Conservation (phyloP, 2,329 filamentous ascomycete species). For the Diplodia intermedia region DNA sequence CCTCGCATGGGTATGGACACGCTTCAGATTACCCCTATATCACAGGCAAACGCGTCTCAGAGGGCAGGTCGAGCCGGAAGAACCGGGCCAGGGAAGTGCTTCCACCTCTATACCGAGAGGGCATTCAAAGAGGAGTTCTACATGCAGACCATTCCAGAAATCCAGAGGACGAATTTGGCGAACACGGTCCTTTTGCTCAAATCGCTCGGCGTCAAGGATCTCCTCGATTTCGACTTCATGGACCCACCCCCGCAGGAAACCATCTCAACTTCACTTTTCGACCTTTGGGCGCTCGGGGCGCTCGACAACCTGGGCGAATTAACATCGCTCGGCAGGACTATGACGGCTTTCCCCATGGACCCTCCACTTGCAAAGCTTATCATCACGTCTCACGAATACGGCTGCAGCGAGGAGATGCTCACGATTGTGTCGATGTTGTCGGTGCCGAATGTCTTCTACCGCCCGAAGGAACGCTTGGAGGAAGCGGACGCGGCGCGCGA, state of each 20-base stretch:
- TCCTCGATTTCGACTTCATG: constrained; percentile 99
- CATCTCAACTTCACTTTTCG: constrained; percentile 95
- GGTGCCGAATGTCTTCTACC: constrained; percentile 95
- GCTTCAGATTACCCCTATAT: constrained; percentile 95
- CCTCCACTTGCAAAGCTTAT: constrained; percentile 93
- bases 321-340: constrained; percentile 83
- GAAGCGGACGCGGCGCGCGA: constrained; percentile 94
- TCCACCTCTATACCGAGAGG: constrained; percentile 90
- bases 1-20: constrained; percentile 99
- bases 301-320: constrained; percentile 93
- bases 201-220: constrained; percentile 89
- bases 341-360: constrained; percentile 99
- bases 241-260: constrained; percentile 97
- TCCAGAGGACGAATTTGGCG: constrained; percentile 92
- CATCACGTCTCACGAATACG: constrained; percentile 88
- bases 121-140: constrained; percentile 97
- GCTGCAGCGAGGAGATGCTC: constrained; percentile 95
- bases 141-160: constrained; percentile 95
- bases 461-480: constrained; percentile 94
- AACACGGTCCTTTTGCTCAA: constrained; percentile 96
- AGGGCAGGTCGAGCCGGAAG: constrained; percentile 91
- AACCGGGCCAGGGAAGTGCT: constrained; percentile 94
- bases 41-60: constrained; percentile 93
- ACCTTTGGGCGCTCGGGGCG: constrained; percentile 94
- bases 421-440: constrained; percentile 98